Conservation (phyloP, 768 basidiomycete species). For the Clathrus columnatus region DNA sequence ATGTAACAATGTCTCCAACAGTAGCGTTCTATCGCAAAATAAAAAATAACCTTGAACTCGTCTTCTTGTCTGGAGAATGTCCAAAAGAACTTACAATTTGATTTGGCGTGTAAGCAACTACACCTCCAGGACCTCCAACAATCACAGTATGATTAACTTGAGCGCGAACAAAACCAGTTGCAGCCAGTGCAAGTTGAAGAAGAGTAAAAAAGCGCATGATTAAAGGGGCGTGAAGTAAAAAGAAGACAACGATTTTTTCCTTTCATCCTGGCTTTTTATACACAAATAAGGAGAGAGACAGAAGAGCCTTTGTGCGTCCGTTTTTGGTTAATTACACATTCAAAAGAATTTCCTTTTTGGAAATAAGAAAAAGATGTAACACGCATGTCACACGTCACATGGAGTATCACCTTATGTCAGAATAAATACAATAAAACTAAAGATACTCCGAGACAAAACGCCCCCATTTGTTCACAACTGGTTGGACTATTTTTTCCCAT, state of each 20-base stretch:
- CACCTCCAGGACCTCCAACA: constrained; percentile 40
- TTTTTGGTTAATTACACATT: no score
- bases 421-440: background rate
- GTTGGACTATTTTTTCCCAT: constrained; percentile 67
- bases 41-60: background rate
- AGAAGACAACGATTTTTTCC: background rate
- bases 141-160: constrained; percentile 32
- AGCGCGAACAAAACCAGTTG: constrained; percentile 29
- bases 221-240: background rate
- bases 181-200: constrained; percentile 40
- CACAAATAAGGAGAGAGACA: constrained; percentile 2
- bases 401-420: no score
- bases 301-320: background rate
- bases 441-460: constrained; percentile 38
- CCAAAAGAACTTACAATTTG: constrained; percentile 37
- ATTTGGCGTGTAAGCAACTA: constrained; percentile 36
- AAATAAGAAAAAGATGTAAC: background rate
- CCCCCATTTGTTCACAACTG: constrained; percentile 74
- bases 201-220: constrained; percentile 30
- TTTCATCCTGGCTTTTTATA: background rate
- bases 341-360: background rate
- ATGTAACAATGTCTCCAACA: constrained; percentile 51
- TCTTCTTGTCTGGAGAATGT: background rate
- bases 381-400: background rate
- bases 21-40: constrained; percentile 34